phyloP scores from a whole-genome alignment of 2,329 filamentous ascomycete genomes.

The Stemphylium lycopersici region DNA sequence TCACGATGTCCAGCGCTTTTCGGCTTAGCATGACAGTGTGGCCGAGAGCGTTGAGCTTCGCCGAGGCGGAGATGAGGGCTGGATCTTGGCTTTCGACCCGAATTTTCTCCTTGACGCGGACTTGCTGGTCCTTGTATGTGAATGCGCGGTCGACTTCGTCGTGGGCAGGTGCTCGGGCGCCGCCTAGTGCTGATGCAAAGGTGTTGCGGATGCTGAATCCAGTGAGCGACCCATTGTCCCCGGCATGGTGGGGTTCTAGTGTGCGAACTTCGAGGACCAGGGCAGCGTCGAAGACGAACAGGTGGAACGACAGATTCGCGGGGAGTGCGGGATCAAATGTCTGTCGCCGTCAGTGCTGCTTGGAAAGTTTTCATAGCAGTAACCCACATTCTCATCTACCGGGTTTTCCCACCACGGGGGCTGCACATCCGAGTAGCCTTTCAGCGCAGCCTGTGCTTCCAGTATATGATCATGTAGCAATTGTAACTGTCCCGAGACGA shows the following conservation, averaged over 20 bases:
- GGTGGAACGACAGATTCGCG: slow-evolving; percentile 73
- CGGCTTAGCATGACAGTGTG: slow-evolving; percentile 73
- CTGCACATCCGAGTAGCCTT: slow-evolving; percentile 59
- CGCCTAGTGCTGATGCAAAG: slow-evolving; percentile 56
- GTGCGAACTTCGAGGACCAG: slow-evolving; percentile 68
- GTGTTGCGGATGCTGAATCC: slow-evolving; percentile 64
- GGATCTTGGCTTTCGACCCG: slow-evolving; percentile 89
- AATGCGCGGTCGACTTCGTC: slow-evolving; percentile 79
- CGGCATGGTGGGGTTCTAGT: slow-evolving; percentile 61
- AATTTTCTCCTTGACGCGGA: slow-evolving; percentile 88
- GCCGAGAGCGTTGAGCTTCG: slow-evolving; percentile 80
- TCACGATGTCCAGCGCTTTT: slow-evolving; percentile 75
- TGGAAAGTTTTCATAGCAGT: not conserved
- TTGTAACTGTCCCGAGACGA: slow-evolving; percentile 64
- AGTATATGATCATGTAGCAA: slow-evolving; percentile 66
- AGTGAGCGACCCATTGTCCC: slow-evolving; percentile 39
- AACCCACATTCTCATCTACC: slow-evolving; percentile 62
- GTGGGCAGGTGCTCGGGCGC: slow-evolving; percentile 49
- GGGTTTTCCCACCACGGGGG: slow-evolving; percentile 63
- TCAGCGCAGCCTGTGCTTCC: slow-evolving; percentile 65
- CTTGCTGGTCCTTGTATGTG: slow-evolving; percentile 70
- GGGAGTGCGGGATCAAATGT: slow-evolving; percentile 69
- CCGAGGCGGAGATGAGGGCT: slow-evolving; percentile 78
- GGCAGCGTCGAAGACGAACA: slow-evolving; percentile 62
- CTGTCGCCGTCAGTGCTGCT: slow-evolving; percentile 31